phyloP scores from a whole-genome alignment of 306 rosid genomes.

The Lathyrus sativus region DNA sequence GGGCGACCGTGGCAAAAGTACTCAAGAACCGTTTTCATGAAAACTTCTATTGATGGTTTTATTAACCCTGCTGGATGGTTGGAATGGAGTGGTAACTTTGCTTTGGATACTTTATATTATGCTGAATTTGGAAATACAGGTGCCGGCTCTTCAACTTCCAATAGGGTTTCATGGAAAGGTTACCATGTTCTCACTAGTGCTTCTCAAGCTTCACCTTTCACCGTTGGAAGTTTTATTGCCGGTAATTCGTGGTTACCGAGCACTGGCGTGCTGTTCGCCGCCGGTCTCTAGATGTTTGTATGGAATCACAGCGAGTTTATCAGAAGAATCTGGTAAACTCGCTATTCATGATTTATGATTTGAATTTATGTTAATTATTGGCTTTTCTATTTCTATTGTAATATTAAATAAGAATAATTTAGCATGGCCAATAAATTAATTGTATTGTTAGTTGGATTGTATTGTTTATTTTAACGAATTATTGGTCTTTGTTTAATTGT shows the following conservation, averaged over 20 bases:
- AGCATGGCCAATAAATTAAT: not conserved
- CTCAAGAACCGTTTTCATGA: constrained; percentile 69
- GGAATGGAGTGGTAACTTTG: constrained; percentile 70
- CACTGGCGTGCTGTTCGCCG: constrained; percentile 66
- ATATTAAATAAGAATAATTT: not conserved
- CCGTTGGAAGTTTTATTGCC: constrained; percentile 64
- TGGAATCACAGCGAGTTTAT: not conserved
- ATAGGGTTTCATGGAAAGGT: constrained; percentile 68
- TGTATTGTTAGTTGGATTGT: not conserved
- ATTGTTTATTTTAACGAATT: not conserved
- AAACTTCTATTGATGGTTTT: constrained; percentile 56
- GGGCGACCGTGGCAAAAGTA: constrained; percentile 75
- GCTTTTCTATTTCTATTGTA: not conserved
- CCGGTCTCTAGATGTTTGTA: constrained; percentile 41
- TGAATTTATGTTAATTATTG: not conserved
- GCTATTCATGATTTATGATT: not conserved
- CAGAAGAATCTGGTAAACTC: not conserved
- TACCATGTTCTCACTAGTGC: constrained; percentile 68
- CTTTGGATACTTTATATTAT: constrained; percentile 59
- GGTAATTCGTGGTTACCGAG: constrained; percentile 65
- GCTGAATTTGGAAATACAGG: constrained; percentile 74
- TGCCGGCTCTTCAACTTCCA: constrained; percentile 59
- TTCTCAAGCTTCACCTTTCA: constrained; percentile 63
- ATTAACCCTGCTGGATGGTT: constrained; percentile 73
- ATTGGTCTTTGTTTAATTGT: not conserved